These are phyloP conservation scores for Leccinum broughii DNA, from an alignment of 768 basidiomycete genomes.

Conservation along the genomic window DNA sequence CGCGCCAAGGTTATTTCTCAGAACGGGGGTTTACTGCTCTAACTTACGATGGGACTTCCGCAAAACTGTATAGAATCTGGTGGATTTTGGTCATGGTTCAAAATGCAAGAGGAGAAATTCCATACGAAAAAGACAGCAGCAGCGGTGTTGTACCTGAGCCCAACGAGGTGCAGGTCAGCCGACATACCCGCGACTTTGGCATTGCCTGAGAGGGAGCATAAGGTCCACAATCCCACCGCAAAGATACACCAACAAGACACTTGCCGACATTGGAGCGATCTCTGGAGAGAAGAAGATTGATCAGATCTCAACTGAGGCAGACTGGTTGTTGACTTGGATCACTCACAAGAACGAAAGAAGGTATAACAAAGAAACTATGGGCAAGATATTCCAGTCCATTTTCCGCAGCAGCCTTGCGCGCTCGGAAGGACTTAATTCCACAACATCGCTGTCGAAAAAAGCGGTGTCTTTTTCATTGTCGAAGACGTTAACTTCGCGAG, in stretches of 20 bases:
- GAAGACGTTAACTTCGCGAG: conserved; percentile 5
- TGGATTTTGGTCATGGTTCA: not conserved
- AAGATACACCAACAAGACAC: conserved; percentile 7
- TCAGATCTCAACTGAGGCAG: not conserved
- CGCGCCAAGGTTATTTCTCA: conserved; percentile 1
- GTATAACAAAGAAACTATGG: conserved; percentile 46
- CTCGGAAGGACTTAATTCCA: conserved; percentile 19
- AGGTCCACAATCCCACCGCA: not conserved
- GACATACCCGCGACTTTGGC: conserved; percentile 48
- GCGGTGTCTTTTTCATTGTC: conserved; percentile 14
- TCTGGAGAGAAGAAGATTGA: conserved; percentile 16
- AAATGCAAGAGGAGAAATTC: not conserved
- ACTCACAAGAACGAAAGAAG: conserved; percentile 49
- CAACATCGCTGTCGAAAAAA: not conserved
- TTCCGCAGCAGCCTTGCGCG: conserved; percentile 39
- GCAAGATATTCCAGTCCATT: conserved; percentile 45
- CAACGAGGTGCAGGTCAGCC: conserved; percentile 35
- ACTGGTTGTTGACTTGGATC: not conserved
- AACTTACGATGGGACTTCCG: conserved; percentile 40
- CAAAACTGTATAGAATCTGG: conserved; percentile 39
- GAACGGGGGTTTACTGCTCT: not conserved
- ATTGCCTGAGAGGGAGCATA: conserved; percentile 32
- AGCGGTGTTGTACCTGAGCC: conserved; percentile 38
- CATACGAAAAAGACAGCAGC: conserved; percentile 41
- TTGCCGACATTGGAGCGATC: conserved; percentile 48